Conservation (phyloP, 495 filamentous ascomycete species). For the Trichoderma asperelloides region DNA sequence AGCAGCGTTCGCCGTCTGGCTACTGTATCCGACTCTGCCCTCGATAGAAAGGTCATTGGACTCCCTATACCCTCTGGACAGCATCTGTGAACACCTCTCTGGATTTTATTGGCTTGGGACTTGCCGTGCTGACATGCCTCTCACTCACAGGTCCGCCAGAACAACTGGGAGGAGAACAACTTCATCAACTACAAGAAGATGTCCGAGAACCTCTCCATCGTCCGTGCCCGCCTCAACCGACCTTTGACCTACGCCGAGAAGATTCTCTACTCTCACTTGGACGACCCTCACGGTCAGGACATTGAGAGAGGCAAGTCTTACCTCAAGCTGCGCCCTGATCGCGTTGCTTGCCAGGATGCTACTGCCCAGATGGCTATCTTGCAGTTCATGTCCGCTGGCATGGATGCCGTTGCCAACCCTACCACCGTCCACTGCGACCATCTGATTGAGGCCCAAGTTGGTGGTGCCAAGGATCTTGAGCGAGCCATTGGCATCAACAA, state of each 20-base stretch:
- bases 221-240: slow-evolving; percentile 78
- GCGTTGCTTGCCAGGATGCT: slow-evolving; percentile 98
- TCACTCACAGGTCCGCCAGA: slow-evolving; percentile 39
- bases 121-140: slow-evolving; percentile 20
- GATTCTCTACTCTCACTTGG: slow-evolving; percentile 96
- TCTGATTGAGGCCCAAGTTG: slow-evolving; percentile 95
- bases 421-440: slow-evolving; percentile 98
- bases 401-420: slow-evolving; percentile 89
- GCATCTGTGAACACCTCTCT: slow-evolving; percentile 4
- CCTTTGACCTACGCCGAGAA: slow-evolving; percentile 96
- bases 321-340: slow-evolving; percentile 90
- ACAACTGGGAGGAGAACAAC: slow-evolving; percentile 48
- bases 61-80: not conserved
- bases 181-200: slow-evolving; percentile 80
- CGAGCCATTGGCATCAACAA: slow-evolving; percentile 94
- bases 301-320: slow-evolving; percentile 94
- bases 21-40: slow-evolving; percentile 40
- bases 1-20: slow-evolving; percentile 47
- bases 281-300: slow-evolving; percentile 92
- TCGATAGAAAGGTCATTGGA: slow-evolving; percentile 42
- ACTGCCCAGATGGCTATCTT: slow-evolving; percentile 99
- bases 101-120: not conserved
- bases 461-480: slow-evolving; percentile 88
- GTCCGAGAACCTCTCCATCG: slow-evolving; percentile 91
- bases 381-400: slow-evolving; percentile 98